Percentiles rank a stretch among this genome's conserved stretches.
These are phyloP conservation scores for Diaporthe australafricana DNA, from an alignment of 2,329 filamentous ascomycete genomes.

Conservation along the genomic window DNA sequence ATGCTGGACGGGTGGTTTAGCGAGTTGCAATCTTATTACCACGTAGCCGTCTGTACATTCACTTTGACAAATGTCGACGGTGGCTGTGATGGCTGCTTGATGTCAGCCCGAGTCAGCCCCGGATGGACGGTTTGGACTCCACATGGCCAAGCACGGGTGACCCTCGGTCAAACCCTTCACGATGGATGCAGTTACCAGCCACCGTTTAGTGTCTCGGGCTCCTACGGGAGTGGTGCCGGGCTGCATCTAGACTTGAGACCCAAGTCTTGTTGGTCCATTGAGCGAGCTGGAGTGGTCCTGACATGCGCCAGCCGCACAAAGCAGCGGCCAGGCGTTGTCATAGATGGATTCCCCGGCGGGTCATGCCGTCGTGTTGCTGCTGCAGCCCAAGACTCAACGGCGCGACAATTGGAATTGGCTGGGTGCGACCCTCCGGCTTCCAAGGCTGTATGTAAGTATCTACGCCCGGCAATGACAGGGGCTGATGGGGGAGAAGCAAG, in stretches of 20 bases:
- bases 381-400: too few species aligned
- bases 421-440: neutral
- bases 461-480: neutral
- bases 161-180: neutral
- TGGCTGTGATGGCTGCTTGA: neutral
- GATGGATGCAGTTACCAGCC: slow-evolving; percentile 33
- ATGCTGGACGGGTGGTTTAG: neutral
- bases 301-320: neutral
- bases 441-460: neutral
- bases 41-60: too few species aligned
- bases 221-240: neutral
- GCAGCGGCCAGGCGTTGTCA: neutral
- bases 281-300: neutral
- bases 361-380: neutral
- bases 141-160: slow-evolving; percentile 5
- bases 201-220: slow-evolving; percentile 27
- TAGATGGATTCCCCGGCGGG: too few species aligned
- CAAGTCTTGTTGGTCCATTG: neutral
- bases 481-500: neutral
- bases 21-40: neutral
- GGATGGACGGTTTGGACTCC: neutral
- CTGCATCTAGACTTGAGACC: neutral
- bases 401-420: neutral
- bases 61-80: neutral
- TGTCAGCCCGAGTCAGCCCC: slow-evolving; percentile 21